A percentile compares a stretch with the other conserved stretches of the same genome.
These are phyloP conservation scores for Musa schizocarpa DNA, from an alignment of 176 grass and related monocot genomes.

Conservation along the genomic window DNA sequence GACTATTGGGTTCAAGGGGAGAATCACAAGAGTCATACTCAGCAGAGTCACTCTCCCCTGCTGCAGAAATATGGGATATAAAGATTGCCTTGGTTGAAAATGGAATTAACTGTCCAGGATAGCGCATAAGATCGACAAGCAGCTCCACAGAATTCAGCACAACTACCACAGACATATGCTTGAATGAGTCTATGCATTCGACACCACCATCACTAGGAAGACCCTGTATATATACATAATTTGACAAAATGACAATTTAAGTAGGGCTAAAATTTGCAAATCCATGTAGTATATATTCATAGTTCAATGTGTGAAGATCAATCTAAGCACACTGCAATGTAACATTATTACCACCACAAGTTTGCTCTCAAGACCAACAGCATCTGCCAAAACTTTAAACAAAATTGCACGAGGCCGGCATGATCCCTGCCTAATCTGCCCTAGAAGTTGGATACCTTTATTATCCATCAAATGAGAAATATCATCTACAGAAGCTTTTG, in stretches of 20 bases:
- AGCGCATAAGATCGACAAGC: slow-evolving; percentile 91
- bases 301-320: slow-evolving; percentile 4
- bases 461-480: slow-evolving; percentile 76
- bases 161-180: slow-evolving; percentile 82
- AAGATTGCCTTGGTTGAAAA: slow-evolving; percentile 75
- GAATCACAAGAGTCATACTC: slow-evolving; percentile 98
- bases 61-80: slow-evolving; percentile 72
- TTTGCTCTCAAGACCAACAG: slow-evolving; percentile 84
- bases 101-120: slow-evolving; percentile 87
- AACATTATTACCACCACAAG: slow-evolving; percentile 59
- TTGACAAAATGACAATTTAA: not conserved
- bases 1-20: slow-evolving; percentile 95
- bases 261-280: not conserved
- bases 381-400: slow-evolving; percentile 93
- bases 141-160: slow-evolving; percentile 58
- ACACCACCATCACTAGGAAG: slow-evolving; percentile 72
- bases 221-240: slow-evolving; percentile 39
- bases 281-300: not conserved
- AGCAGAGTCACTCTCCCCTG: slow-evolving; percentile 83
- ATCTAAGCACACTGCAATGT: not conserved
- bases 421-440: slow-evolving; percentile 95
- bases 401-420: slow-evolving; percentile 83
- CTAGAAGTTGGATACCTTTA: slow-evolving; percentile 64
- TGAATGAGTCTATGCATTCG: slow-evolving; percentile 70
- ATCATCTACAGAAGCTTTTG: slow-evolving; percentile 70